Base-by-base conservation (phyloP, 2,329 filamentous ascomycete species). In the Pseudonectria foliicola region DNA sequence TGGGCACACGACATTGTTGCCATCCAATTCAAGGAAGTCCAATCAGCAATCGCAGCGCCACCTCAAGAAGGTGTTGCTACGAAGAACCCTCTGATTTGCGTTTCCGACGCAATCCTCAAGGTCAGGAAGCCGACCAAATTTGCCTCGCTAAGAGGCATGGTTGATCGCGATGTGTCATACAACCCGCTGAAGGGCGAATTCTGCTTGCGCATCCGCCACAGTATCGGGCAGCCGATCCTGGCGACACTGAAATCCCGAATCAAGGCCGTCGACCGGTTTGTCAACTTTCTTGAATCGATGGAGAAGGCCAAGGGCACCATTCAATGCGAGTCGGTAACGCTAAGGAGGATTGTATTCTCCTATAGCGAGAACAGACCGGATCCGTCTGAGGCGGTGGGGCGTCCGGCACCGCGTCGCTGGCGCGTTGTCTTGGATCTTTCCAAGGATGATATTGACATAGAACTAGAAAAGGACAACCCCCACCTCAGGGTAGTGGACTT, bases 231-330 rank as follows among this genome's bases (percentile, higher is more conserved):
- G 29, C 66, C 77, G 1, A 68, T 82, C 11, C 57, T 86, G 4
- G 66, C 71, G 4, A 62, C 67, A n/a, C 66, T 88, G 13, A 64
- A 68, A 42, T 64, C 70, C 33, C 71, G 79, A 18, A 64, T 88
- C 29, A 71, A 76, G 45, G 74, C 78, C 10, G 74, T 92, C 38
- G 77, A 84, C 49, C 75, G 81, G 13, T 68, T 92, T 18, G 78
- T 86, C 26, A 72, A 73, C 28, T 85, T 85, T 49, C 67, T 87
- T 16, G 72, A 78, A 29, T 77, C 80, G 2, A 73, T 89, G 42
- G 66, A 76, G 35, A 64, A 67, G 42, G 67, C 74, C 45, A 64
- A 66, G 30, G 67, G 67, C 12, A 67, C 71, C 33, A 71, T 84
- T 25, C 63, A 64, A 28, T 73, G 73, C 52, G 70, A 80, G 45